Evolutionary conservation across 805 yeast species (phyloP), one percentile per base, ranked within the genome.

Genomic region (Yarrowia bubula): DNA sequence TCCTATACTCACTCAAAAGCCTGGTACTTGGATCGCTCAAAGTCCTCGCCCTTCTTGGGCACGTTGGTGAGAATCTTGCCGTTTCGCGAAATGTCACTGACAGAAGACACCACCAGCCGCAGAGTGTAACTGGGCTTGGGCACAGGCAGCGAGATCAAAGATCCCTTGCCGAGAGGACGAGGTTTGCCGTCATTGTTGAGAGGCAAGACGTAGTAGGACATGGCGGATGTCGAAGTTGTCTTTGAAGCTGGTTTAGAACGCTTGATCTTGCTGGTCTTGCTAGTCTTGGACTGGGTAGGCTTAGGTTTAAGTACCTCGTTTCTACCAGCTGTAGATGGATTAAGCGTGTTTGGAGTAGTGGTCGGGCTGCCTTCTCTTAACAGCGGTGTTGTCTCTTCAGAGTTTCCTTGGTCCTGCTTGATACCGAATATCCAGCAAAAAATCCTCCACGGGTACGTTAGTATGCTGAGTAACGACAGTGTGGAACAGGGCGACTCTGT

Each of bases 11-110:
- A 55, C 61, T 33, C 51, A 15, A 58, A 58, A 8, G 84, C 80
- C 67, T 81, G 79, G 74, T 83, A 90, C 58, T 76, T 79, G 47
- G 80, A 73, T 68, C 98, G 81, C 14, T 83, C 79, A 70, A 88
- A 92, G 9, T 69, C 71, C 1, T 77, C 73, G 39, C 70, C 73
- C 15, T 72, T 70, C 1, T 80, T 78, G 0, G 96, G 96, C 13
- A 86, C 82, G 75, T 92, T 92, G 53, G 90, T 85, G 84, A 87
- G 84, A 37, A 93, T 79, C 8, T 79, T 77, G 6, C 95, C 97
- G 37, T 85, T 84, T 70, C 89, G 83, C 9, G 90, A 79, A 14
- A 91, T 83, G 14, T 83, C 81, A 7, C 93, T 82, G 10, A 96
- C 90, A 1, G 97, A 95, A 41, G 87, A 84, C 66, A 93, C 77